These are phyloP conservation scores for Candida sonorensis DNA, from an alignment of 805 yeast genomes.

Conservation along the genomic window DNA sequence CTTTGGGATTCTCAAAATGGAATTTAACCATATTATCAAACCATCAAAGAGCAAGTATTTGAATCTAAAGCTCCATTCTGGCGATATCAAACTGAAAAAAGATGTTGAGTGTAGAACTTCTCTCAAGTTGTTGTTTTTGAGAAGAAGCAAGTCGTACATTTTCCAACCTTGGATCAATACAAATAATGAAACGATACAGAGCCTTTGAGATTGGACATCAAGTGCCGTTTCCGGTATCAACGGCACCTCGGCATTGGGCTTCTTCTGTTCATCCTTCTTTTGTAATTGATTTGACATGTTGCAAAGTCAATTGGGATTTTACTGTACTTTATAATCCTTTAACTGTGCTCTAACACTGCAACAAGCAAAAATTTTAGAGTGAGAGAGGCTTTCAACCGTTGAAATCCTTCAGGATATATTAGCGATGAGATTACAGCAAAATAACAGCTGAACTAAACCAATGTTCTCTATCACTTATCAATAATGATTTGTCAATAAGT, in stretches of 20 bases:
- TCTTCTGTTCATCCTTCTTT: background rate
- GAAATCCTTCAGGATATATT: too few relatives aligned
- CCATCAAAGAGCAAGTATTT: constrained; percentile 76
- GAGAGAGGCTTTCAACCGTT: too few relatives aligned
- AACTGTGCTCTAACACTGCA: too few relatives aligned
- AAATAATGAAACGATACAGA: constrained; percentile 59
- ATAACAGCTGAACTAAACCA: too few relatives aligned
- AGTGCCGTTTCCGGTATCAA: constrained; percentile 60
- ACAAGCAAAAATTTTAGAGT: too few relatives aligned
- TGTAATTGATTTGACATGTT: too few relatives aligned
- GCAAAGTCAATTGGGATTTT: too few relatives aligned
- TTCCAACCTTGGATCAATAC: constrained; percentile 81
- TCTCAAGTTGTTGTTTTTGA: constrained; percentile 38
- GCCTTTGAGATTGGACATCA: constrained; percentile 73
- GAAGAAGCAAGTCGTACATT: constrained; percentile 57
- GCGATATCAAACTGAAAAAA: constrained; percentile 32
- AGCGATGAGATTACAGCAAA: too few relatives aligned
- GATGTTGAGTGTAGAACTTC: constrained; percentile 17
- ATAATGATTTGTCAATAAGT: too few relatives aligned
- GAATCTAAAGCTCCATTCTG: constrained; percentile 52
- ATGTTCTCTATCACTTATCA: too few relatives aligned
- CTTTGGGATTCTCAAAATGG: constrained; percentile 70
- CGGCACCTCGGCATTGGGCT: constrained; percentile 12
- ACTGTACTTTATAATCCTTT: too few relatives aligned
- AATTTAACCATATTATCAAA: constrained; percentile 59